phyloP scores from a whole-genome alignment of 2,329 filamentous ascomycete species.

The Diaporthe caulivora region DNA sequence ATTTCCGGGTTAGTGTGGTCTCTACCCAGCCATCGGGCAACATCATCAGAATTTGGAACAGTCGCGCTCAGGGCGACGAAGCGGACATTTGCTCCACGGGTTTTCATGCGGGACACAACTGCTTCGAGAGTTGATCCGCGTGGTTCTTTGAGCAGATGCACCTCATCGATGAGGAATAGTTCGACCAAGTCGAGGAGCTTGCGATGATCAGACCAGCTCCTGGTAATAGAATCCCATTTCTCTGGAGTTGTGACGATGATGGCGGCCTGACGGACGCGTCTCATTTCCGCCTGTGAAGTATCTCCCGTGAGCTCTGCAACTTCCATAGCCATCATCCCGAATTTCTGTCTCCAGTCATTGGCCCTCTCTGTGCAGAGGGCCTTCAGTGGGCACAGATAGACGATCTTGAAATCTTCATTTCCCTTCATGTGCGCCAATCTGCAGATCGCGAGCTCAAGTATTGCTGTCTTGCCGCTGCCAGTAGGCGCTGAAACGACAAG shows the following conservation, averaged over 20 bases:
- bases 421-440: conserved; percentile 70
- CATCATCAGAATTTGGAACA: conserved; percentile 84
- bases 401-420: conserved; percentile 78
- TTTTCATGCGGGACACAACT: conserved; percentile 90
- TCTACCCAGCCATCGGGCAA: conserved; percentile 83
- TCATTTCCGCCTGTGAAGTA: conserved; percentile 75
- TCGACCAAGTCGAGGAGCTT: conserved; percentile 81
- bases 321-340: conserved; percentile 73
- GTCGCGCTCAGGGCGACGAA: conserved; percentile 88
- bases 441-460: conserved; percentile 87
- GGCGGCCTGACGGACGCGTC: conserved; percentile 77
- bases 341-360: conserved; percentile 83
- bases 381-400: conserved; percentile 89
- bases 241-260: conserved; percentile 91
- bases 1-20: conserved; percentile 68
- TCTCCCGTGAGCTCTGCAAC: conserved; percentile 88
- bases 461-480: conserved; percentile 85
- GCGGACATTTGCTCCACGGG: conserved; percentile 78
- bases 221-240: conserved; percentile 91
- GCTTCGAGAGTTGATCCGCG: conserved; percentile 86
- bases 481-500: conserved; percentile 85
- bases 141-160: conserved; percentile 85
- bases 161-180: conserved; percentile 87
- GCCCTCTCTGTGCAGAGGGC: conserved; percentile 83
- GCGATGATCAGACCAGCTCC: conserved; percentile 86